Evolutionary conservation across 371 early-diverging fungal species (phyloP).

Genomic region (Zopfochytrium polystomum): DNA sequence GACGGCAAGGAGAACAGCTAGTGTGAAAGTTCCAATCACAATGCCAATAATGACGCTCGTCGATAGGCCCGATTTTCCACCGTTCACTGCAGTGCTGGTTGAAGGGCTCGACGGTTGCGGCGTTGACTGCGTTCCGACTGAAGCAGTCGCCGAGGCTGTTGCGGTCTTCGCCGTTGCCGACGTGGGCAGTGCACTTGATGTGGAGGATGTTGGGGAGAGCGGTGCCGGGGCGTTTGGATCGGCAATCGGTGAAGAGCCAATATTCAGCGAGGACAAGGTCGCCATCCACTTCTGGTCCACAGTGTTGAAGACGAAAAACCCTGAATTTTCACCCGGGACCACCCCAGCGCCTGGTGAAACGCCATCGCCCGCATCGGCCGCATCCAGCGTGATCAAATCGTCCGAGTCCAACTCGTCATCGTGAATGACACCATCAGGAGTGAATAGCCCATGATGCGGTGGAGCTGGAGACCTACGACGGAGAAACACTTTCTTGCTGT

Average conservation of each 20-base stretch:
- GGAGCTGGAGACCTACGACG: too few relatives aligned
- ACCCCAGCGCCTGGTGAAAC: not conserved
- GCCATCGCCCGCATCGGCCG: not conserved
- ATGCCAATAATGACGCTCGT: not conserved
- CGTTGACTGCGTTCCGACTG: not conserved
- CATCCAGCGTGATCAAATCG: not conserved
- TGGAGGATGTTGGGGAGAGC: too few relatives aligned
- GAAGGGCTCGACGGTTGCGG: too few relatives aligned
- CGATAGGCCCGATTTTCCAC: not conserved
- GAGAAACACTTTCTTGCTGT: too few relatives aligned
- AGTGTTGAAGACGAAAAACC: not conserved
- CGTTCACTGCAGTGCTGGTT: too few relatives aligned
- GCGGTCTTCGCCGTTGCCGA: not conserved
- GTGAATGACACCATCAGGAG: not conserved
- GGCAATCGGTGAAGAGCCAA: not conserved
- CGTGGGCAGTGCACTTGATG: too few relatives aligned
- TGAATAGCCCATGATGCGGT: not conserved
- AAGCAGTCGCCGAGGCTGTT: not conserved
- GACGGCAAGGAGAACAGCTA: not conserved
- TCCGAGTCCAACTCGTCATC: not conserved
- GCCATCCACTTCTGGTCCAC: not conserved
- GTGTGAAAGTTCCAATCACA: not conserved
- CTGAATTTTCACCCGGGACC: not conserved
- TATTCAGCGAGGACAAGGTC: not conserved
- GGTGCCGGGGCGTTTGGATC: not conserved